phyloP scores from a whole-genome alignment of 2,329 filamentous ascomycete genomes.

The Talaromyces sp. region DNA sequence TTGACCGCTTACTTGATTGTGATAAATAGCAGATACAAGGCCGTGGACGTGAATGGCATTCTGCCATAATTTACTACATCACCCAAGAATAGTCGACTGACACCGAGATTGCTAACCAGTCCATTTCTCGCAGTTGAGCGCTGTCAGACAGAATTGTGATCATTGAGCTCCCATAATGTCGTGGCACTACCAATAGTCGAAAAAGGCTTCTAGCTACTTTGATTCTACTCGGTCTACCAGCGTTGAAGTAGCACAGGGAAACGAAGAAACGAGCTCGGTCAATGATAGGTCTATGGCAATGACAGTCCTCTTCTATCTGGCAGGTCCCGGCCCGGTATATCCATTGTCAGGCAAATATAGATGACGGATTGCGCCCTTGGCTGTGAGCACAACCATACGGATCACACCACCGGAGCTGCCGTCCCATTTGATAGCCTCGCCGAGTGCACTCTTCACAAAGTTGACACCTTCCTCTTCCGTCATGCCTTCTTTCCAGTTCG shows the following conservation, averaged over 20 bases:
- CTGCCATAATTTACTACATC: not conserved
- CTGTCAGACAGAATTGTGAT: not conserved
- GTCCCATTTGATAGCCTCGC: conserved; percentile 99
- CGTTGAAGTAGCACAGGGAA: not conserved
- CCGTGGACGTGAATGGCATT: not conserved
- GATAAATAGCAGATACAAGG: not conserved
- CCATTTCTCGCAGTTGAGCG: not conserved
- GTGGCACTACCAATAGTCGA: not conserved
- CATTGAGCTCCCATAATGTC: not conserved
- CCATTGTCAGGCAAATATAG: conserved; percentile 91
- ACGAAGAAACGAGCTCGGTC: conserved; percentile 23
- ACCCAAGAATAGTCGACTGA: not conserved
- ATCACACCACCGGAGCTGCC: conserved; percentile 98
- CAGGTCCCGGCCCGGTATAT: conserved; percentile 70
- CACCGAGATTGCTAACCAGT: not conserved
- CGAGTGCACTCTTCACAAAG: conserved; percentile 88
- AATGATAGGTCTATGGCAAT: conserved; percentile 20
- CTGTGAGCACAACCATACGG: conserved; percentile 92
- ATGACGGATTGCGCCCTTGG: conserved; percentile 85
- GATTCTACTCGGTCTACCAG: not conserved
- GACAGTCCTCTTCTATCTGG: conserved; percentile 13
- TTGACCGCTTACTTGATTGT: not conserved
- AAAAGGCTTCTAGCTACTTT: not conserved
- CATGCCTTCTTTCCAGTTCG: conserved; percentile 94
- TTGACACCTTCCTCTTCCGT: conserved; percentile 83